Conservation (phyloP, 2,329 filamentous ascomycete species). For the Monosporascus sp. region DNA sequence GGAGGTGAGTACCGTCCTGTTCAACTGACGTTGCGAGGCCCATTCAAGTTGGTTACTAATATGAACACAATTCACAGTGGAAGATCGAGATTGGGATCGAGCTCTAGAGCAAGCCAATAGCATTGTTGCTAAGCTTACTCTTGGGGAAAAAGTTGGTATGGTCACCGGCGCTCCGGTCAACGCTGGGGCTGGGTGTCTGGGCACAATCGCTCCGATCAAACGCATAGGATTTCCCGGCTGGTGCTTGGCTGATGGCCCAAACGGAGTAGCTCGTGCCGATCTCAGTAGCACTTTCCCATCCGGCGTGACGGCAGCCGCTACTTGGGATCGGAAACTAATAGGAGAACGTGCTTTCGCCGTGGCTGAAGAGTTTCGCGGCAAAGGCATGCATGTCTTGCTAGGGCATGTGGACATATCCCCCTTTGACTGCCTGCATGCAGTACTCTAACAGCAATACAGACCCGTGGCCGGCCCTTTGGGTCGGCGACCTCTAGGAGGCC, state of each 20-base stretch:
- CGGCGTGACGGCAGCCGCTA: slow-evolving; percentile 65
- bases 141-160: slow-evolving; percentile 13
- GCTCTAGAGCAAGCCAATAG: no score
- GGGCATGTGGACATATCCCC: slow-evolving; percentile 7
- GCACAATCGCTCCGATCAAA: slow-evolving; percentile 2
- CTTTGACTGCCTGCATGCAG: background rate
- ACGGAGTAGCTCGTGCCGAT: slow-evolving; percentile 23
- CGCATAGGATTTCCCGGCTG: slow-evolving; percentile 13
- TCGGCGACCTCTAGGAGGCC: slow-evolving; percentile 42
- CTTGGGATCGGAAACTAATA: slow-evolving; percentile 63
- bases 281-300: slow-evolving; percentile 29
- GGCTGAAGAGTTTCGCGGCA: slow-evolving; percentile 60
- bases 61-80: no score
- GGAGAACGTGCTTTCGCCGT: slow-evolving; percentile 36
- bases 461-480: slow-evolving; percentile 40
- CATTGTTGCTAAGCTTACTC: slow-evolving; percentile 11
- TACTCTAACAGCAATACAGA: slow-evolving; percentile 24
- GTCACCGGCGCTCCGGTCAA: slow-evolving; percentile 11
- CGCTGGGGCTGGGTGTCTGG: slow-evolving; percentile 7
- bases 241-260: slow-evolving; percentile 9
- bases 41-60: no score
- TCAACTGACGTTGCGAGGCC: no score
- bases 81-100: no score
- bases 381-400: slow-evolving; percentile 68
- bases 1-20: no score